A percentile compares a stretch with the other conserved stretches of the same genome.
These are phyloP conservation scores for Monosporascus sp. DNA, from an alignment of 2,329 filamentous ascomycete genomes.

Conservation along the genomic window DNA sequence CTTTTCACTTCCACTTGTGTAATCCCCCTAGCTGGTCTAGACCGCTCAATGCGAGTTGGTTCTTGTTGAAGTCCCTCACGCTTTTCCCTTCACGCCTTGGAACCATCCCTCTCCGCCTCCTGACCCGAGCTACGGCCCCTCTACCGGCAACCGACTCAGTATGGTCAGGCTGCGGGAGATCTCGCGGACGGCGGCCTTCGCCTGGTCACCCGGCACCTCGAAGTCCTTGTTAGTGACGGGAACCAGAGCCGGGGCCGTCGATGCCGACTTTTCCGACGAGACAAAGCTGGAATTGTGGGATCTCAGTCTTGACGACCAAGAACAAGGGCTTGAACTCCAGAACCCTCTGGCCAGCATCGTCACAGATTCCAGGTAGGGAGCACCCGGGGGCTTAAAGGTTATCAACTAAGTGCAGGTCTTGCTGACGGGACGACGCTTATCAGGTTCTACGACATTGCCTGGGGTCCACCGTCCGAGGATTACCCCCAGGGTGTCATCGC, in stretches of 20 bases:
- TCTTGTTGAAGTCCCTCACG: conserved; percentile 13
- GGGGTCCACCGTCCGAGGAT: conserved; percentile 76
- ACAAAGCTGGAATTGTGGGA: conserved; percentile 97
- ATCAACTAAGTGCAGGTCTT: conserved; percentile 1
- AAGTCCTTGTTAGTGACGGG: conserved; percentile 86
- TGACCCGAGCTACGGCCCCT: conserved; percentile 4
- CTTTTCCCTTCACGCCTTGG: background rate
- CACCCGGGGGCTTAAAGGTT: conserved; percentile 6
- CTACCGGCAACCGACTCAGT: conserved; percentile 22
- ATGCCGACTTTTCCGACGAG: conserved; percentile 96
- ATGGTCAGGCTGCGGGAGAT: conserved; percentile 98
- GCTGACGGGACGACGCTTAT: conserved; percentile 14
- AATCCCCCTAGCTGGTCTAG: conserved; percentile 26
- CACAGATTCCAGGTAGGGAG: conserved; percentile 79
- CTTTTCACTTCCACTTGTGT: background rate
- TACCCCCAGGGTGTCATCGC: conserved; percentile 86
- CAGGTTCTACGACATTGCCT: conserved; percentile 96
- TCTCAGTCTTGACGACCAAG: conserved; percentile 71
- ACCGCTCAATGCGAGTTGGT: conserved; percentile 28
- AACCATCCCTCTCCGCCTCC: background rate
- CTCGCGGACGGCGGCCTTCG: conserved; percentile 91
- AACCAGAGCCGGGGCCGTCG: conserved; percentile 89
- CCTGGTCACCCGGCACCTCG: conserved; percentile 81
- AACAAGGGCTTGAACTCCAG: conserved; percentile 76
- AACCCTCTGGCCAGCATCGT: conserved; percentile 70